phyloP scores from a whole-genome alignment of 441 rosid genomes.

The Hura crepitans region DNA sequence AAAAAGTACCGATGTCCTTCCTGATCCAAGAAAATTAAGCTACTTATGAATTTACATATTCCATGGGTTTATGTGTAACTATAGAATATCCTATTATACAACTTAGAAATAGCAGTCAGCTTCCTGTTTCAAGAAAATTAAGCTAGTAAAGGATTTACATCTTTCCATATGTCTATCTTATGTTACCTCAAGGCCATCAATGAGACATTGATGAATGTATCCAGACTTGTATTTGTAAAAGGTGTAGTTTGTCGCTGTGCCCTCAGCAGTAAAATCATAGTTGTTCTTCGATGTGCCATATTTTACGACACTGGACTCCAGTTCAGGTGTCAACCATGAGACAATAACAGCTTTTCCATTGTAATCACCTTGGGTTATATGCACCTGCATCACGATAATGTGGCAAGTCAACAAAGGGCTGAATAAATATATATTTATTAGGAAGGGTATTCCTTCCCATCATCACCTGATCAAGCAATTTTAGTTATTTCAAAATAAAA shows the following conservation, averaged over 20 bases:
- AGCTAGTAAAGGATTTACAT: constrained; percentile 2
- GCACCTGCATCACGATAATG: constrained; percentile 52
- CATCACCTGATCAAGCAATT: not conserved
- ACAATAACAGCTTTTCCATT: constrained; percentile 81
- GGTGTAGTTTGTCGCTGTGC: constrained; percentile 60
- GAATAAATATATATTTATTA: not conserved
- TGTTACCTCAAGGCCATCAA: constrained; percentile 79
- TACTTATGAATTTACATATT: not conserved
- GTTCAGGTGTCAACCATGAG: constrained; percentile 87
- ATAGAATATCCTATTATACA: constrained; percentile 1
- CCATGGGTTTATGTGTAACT: not conserved
- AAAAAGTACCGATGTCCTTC: not conserved
- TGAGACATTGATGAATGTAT: constrained; percentile 73
- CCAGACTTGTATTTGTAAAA: constrained; percentile 81
- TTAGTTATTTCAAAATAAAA: not conserved
- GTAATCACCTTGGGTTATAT: constrained; percentile 93
- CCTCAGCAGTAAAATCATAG: constrained; percentile 57
- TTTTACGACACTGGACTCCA: constrained; percentile 55
- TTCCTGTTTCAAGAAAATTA: constrained; percentile 13
- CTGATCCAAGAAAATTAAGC: not conserved
- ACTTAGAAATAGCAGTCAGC: not conserved
- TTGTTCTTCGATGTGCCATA: constrained; percentile 48
- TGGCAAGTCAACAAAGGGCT: not conserved
- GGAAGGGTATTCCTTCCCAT: not conserved
- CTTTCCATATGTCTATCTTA: constrained; percentile 7